Base-by-base conservation (phyloP, 2,329 filamentous ascomycete genomes). In the Cladorrhinum sp. region DNA sequence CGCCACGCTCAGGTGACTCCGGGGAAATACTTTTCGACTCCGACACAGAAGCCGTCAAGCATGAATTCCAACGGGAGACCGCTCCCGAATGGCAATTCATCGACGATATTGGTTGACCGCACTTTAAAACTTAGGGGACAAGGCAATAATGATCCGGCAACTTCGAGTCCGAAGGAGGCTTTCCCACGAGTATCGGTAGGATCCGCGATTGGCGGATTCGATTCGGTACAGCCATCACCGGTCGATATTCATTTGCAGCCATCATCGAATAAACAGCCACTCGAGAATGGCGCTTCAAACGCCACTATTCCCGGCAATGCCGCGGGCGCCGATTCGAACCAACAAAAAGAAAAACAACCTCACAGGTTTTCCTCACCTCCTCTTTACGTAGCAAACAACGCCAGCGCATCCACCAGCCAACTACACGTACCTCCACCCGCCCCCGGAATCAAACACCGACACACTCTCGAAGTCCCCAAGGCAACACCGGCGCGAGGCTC, bases 391-490 rank as follows among this genome's bases (percentile, higher is more conserved):
- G n/a, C 72, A 48, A 70, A 75, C 38, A 74, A 73, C 27, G 71
- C 76, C 27, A 78, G 81, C 12, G 76, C 81, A 1, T 81, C 84
- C n/a, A 76, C 77, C 32, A 72, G 75, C 2, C 76, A 81, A 60
- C 73, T 80, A 50, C 76, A 81, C 60, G 73, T 80, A 50, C 81
- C 41, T 78, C 84, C 65, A 8, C 79, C 80, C 13, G 77, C 79
- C 29, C 75, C 83, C 20, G 82, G 84, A 58, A 77, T 93, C 53
- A 89, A 89, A 73, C 91, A 96, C 63, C 86, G 93, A 65, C 90
- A 96, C 75, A 96, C 92, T 0, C 81, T 97, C 24, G 92, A 96
- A 74, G 91, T 96, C 0, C 92, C 93, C 7, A 90, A 88, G 74
- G 74, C 81, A 16, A 77, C 81, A 20, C 81, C 86, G n/a, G 78